Conservation (phyloP, 2,329 filamentous ascomycete genomes). For the Hypoxylon sp. region DNA sequence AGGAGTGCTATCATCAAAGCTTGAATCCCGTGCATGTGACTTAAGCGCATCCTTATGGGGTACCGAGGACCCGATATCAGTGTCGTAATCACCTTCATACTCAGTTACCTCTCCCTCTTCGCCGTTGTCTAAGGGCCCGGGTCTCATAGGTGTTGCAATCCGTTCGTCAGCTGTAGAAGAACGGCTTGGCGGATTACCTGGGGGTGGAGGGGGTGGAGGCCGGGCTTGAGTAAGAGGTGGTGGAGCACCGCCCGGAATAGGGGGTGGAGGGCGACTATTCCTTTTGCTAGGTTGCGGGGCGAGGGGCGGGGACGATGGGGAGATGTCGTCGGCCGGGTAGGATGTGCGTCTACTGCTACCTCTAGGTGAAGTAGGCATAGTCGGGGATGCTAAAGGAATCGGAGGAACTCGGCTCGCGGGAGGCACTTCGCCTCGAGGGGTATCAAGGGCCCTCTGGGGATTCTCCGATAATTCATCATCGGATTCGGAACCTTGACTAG, state of each 20-base stretch:
- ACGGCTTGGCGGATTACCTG: constrained; percentile 63
- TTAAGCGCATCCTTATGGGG: constrained; percentile 94
- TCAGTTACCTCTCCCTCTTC: constrained; percentile 87
- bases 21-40: constrained; percentile 80
- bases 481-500: constrained; percentile 83
- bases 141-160: constrained; percentile 55
- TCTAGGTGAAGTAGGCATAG: constrained; percentile 60
- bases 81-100: constrained; percentile 98
- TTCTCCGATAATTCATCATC: constrained; percentile 83
- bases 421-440: constrained; percentile 54
- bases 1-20: constrained; percentile 75
- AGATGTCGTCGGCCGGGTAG: constrained; percentile 52
- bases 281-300: constrained; percentile 61
- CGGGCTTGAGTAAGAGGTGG: constrained; percentile 65
- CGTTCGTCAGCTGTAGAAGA: constrained; percentile 69
- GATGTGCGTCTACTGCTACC: constrained; percentile 50
- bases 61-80: constrained; percentile 93
- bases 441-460: constrained; percentile 59
- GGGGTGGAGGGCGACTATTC: constrained; percentile 67
- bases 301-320: constrained; percentile 54
- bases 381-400: constrained; percentile 58
- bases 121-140: constrained; percentile 62
- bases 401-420: constrained; percentile 56
- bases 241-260: constrained; percentile 69
- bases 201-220: constrained; percentile 76